phyloP scores from a whole-genome alignment of 495 filamentous ascomycete species.

The Podospora fimiseda region DNA sequence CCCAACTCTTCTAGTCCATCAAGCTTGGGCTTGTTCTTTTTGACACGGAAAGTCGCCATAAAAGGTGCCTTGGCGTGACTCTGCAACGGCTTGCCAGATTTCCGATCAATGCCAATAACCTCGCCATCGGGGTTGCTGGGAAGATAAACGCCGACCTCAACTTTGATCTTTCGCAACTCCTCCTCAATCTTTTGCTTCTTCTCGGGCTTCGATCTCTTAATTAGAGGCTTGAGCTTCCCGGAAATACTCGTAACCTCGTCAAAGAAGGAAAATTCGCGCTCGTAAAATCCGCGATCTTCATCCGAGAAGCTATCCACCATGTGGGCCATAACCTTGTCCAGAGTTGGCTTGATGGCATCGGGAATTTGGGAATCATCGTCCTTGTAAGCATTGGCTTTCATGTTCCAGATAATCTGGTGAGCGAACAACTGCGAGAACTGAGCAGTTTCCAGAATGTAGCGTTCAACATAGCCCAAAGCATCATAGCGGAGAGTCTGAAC shows the following conservation, averaged over 20 bases:
- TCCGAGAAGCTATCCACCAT: slow-evolving; percentile 75
- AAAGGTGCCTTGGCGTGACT: slow-evolving; percentile 97
- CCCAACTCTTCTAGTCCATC: slow-evolving; percentile 44
- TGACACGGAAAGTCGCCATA: slow-evolving; percentile 97
- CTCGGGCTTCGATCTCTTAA: slow-evolving; percentile 87
- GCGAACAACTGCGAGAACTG: slow-evolving; percentile 95
- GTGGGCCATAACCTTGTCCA: slow-evolving; percentile 82
- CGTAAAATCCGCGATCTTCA: slow-evolving; percentile 78
- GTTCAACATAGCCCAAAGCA: slow-evolving; percentile 86
- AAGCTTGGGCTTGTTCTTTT: slow-evolving; percentile 57
- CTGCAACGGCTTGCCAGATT: slow-evolving; percentile 93
- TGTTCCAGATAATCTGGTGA: slow-evolving; percentile 99
- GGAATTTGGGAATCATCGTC: slow-evolving; percentile 89
- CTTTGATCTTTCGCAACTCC: slow-evolving; percentile 90
- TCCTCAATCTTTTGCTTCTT: slow-evolving; percentile 99
- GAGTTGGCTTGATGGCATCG: slow-evolving; percentile 83
- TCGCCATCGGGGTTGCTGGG: slow-evolving; percentile 95
- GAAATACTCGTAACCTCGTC: slow-evolving; percentile 93
- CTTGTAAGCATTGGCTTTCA: slow-evolving; percentile 97
- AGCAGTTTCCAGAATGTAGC: slow-evolving; percentile 93
- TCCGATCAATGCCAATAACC: slow-evolving; percentile 94
- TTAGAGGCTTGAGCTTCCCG: slow-evolving; percentile 88
- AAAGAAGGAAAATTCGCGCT: slow-evolving; percentile 95
- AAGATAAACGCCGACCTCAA: slow-evolving; percentile 94
- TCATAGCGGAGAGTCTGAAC: slow-evolving; percentile 96